These are phyloP conservation scores for Aspergillus fischeri DNA, from an alignment of 2,329 filamentous ascomycete genomes.

Conservation along the genomic window DNA sequence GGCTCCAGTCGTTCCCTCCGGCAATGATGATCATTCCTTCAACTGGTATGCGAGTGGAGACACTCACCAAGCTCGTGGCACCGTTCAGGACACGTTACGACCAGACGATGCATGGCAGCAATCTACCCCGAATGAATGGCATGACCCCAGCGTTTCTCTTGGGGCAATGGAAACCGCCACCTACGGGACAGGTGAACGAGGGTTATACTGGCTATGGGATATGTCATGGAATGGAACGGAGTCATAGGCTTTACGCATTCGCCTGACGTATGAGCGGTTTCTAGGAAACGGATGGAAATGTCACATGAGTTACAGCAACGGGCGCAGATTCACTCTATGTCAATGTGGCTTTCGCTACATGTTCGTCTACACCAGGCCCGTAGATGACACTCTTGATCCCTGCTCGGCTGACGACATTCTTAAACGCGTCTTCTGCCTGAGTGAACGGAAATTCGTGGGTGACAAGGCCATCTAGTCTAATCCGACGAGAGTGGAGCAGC, in stretches of 20 bases:
- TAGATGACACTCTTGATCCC: slow-evolving; percentile 41
- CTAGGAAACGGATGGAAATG: background rate
- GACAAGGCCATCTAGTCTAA: slow-evolving; percentile 71
- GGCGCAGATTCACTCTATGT: background rate
- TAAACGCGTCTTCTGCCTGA: slow-evolving; percentile 76
- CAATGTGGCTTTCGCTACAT: slow-evolving; percentile 9
- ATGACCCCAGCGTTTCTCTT: background rate
- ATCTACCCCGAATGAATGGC: slow-evolving; percentile 9
- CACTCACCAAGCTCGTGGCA: background rate
- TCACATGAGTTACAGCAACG: background rate
- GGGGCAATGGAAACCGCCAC: background rate
- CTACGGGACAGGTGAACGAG: slow-evolving; percentile 16
- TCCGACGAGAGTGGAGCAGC: slow-evolving; percentile 58
- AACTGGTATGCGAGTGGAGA: background rate
- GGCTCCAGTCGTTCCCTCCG: slow-evolving; percentile 8
- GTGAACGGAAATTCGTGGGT: slow-evolving; percentile 69
- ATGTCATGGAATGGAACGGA: slow-evolving; percentile 20
- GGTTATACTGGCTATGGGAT: slow-evolving; percentile 30
- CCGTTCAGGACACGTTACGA: background rate
- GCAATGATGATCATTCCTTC: slow-evolving; percentile 5
- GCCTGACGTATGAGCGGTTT: background rate
- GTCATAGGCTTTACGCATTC: background rate
- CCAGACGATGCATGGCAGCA: slow-evolving; percentile 2
- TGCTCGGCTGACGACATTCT: slow-evolving; percentile 74
- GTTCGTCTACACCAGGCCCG: slow-evolving; percentile 22